Evolutionary conservation across 2,329 filamentous ascomycete species (phyloP), one percentile per base, ranked within the genome.

Genomic region (Stagonosporopsis tanaceti): DNA sequence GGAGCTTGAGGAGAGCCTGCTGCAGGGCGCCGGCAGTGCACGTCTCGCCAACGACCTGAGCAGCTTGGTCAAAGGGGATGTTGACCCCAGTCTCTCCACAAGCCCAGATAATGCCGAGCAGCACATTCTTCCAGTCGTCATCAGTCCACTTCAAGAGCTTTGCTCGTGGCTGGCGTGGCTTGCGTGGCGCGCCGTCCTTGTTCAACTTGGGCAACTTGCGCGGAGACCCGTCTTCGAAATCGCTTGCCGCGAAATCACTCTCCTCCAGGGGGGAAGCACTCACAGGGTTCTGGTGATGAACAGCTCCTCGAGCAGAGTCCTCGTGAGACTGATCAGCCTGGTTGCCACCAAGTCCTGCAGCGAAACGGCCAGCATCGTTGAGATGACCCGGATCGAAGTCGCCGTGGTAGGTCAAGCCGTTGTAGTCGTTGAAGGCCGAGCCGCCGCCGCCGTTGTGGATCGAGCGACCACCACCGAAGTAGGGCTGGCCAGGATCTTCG

Each of bases 1-100:
- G 64, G 9, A 73, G 53, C 61, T 76, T 75, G 41, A 75, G 61
- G 30, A 75, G 53, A 25, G 72, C 72, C 54, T 76, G 73, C 47
- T 76, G 71, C 20, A 76, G 48, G 14, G 71, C 72, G 28, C 67
- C 58, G 2, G 64, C 66, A 15, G 72, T 70, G 39, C 67, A 70
- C 15, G 42, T 60, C 20, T 59, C 45, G 15, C 62, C 57, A 5
- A 75, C 63, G 7, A 70, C 12, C 30, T 67, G 61, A 9, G 72
- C 70, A 28, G 68, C 71, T 51, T 68, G 63, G 4, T 64, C 66
- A 40, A 73, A 76, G 3, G 71, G 71, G 27, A 76, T 71, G 6
- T 58, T 53, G n/a, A 73, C 44, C 9, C 65, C 63, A 30, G 45
- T 59, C 41, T 74, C 67, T 14, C 71, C 72, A 37, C 70, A 73